Conservation (phyloP, 2,329 filamentous ascomycete species). For the Capronia americana region DNA sequence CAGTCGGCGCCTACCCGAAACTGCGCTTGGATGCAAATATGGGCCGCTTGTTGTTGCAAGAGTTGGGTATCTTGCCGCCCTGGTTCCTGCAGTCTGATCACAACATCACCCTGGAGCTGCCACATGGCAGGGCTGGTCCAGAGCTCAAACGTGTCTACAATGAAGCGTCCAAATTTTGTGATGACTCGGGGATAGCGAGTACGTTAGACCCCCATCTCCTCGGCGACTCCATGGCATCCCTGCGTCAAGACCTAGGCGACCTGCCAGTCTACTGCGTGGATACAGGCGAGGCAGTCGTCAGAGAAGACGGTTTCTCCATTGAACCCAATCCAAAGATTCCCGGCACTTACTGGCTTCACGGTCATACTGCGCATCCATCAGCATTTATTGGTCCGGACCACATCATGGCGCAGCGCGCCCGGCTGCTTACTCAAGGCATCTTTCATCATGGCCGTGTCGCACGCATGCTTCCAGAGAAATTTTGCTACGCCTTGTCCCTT, state of each 20-base stretch:
- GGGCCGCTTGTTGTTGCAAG: constrained; percentile 62
- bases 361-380: constrained; percentile 69
- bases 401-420: constrained; percentile 61
- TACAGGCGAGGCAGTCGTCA: constrained; percentile 59
- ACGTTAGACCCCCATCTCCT: constrained; percentile 43
- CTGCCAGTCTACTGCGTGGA: constrained; percentile 68
- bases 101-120: constrained; percentile 24
- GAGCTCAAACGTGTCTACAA: constrained; percentile 46
- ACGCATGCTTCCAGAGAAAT: constrained; percentile 61
- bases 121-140: constrained; percentile 22
- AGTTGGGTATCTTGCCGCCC: constrained; percentile 66
- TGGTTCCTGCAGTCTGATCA: constrained; percentile 56
- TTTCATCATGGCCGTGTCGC: constrained; percentile 56
- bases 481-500: constrained; percentile 61
- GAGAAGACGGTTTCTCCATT: constrained; percentile 69
- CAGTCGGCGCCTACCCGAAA: constrained; percentile 61
- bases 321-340: constrained; percentile 50
- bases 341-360: constrained; percentile 63
- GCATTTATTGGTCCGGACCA: constrained; percentile 63
- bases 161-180: constrained; percentile 43
- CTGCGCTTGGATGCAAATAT: constrained; percentile 48
- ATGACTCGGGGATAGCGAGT: constrained; percentile 35
- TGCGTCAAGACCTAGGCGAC: constrained; percentile 64
- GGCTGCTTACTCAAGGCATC: constrained; percentile 61
- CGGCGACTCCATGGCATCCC: constrained; percentile 60